These are phyloP conservation scores for Croton setiger DNA, from an alignment of 441 rosid species.

Conservation along the genomic window DNA sequence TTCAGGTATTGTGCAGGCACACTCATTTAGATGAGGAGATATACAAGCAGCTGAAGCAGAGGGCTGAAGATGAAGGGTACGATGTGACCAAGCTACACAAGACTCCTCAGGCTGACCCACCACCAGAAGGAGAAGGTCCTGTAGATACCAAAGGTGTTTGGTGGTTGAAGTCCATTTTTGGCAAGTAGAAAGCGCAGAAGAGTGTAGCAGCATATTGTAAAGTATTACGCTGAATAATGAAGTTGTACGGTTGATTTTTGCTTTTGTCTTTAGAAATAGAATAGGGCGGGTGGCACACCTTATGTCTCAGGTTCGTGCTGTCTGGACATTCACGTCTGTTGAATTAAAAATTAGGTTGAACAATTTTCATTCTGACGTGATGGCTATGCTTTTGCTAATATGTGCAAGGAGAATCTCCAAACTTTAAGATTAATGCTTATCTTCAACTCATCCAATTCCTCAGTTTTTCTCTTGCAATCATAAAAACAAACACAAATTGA, in stretches of 20 bases:
- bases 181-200: conserved; percentile 31
- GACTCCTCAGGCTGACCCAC: conserved; percentile 63
- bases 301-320: too few relatives aligned
- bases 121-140: conserved; percentile 55
- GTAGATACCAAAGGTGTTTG: conserved; percentile 71
- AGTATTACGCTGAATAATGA: neutral
- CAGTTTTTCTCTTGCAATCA: too few relatives aligned
- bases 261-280: neutral
- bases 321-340: too few relatives aligned
- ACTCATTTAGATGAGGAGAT: conserved; percentile 56
- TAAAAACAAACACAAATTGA: too few relatives aligned
- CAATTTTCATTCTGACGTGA: too few relatives aligned
- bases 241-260: neutral
- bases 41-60: conserved; percentile 54
- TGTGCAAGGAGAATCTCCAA: neutral
- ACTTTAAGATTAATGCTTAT: neutral
- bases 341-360: too few relatives aligned
- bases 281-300: too few relatives aligned
- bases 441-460: neutral
- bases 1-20: conserved; percentile 69
- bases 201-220: neutral
- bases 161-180: conserved; percentile 81
- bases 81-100: conserved; percentile 70
- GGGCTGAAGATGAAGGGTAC: conserved; percentile 59
- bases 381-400: too few relatives aligned